Base-by-base conservation (phyloP, 73 alveolate species). In the Stentor coeruleus region DNA sequence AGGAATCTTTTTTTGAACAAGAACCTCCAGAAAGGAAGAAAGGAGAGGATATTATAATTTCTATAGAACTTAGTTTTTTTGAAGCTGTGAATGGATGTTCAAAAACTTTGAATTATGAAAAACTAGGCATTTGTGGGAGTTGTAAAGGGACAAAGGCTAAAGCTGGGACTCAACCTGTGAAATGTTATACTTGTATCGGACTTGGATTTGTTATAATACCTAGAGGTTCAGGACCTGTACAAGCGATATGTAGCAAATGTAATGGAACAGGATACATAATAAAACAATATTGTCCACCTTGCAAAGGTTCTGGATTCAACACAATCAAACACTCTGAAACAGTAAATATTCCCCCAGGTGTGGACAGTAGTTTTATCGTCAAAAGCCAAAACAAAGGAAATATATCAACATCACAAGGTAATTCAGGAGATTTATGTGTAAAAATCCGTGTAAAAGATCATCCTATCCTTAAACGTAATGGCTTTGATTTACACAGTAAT, bases 331-430 rank as follows among this genome's bases (percentile, higher is more conserved):
- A 82, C 3, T 66, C 83, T 37, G 98, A 94, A 80, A 42, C 76
- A 20, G 74, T 94, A 38, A 87, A 82, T 38, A 88, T 94, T 40
- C 98, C 98, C 3, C 89, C 94, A 77, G 98, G 98, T 31, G 93
- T 94, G 0, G 88, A 87, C 37, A 84, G 82, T 74, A 97, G 96
- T 3, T 79, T 76, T 4, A 90, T 84, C 59, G 60, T 94, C 73
- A 90, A 93, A 83, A 38, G 92, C 74, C 57, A 91, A n/a, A 88
- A 87, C 77, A 92, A 88, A 87, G 98, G 98, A 3, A 86, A 92
- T 82, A 35, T 49, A 40, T 74, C 92, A 3, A 89, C 85, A 38
- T 39, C 84, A 26, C 85, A 84, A 58, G 97, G 94, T 3, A 90
- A 91, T 58, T 75, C 94, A 31, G 98, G 98, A 31, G 98, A 94